Evolutionary conservation across 805 yeast genomes (phyloP), one percentile per base, ranked within the genome.

Genomic region (Monosporozyma servazzii): DNA sequence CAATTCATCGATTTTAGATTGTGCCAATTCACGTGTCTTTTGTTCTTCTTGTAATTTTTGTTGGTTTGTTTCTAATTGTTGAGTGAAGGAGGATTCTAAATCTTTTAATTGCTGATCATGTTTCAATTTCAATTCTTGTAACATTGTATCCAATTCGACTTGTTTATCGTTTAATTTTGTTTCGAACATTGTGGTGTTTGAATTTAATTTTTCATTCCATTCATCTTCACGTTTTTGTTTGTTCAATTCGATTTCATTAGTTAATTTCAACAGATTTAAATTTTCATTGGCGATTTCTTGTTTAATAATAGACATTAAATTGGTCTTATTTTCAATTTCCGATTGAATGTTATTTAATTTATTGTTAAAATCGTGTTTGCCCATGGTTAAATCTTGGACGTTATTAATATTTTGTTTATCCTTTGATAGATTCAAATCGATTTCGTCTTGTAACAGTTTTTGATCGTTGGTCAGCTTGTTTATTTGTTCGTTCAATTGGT

Each of bases 211-310:
- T 36, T 54, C 49, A 21, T 58, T 58, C 53, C 64, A 52, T 43
- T 58, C 55, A 31, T 54, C 58, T 47, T 64, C 68, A 47, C 59
- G 63, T 40, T 56, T 63, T 30, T 52, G 53, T 42, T 60, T 58
- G 43, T 61, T 63, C 20, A 58, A 53, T 33, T 65, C 66, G 43
- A 65, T 53, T 39, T 62, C 60, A 45, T 64, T 63, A 1, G 67
- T 58, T 9, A 66, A 53, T 11, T 55, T 59, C 3, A 61, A 48
- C 8, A 65, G 49, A 48, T 60, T 59, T 33, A 60, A 49, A 23
- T 58, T 58, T 51, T 65, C 68, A 45, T 64, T 60, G 11, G 64
- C 54, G 21, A 57, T 58, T 46, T 64, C 68, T 44, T 64, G 67
- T 49, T 63, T 64, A 23, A 66, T 52, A 2, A 59, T 18, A 1